These are phyloP conservation scores for Flaveria trinervia DNA, from an alignment of 129 eudicot genomes.

Conservation along the genomic window DNA sequence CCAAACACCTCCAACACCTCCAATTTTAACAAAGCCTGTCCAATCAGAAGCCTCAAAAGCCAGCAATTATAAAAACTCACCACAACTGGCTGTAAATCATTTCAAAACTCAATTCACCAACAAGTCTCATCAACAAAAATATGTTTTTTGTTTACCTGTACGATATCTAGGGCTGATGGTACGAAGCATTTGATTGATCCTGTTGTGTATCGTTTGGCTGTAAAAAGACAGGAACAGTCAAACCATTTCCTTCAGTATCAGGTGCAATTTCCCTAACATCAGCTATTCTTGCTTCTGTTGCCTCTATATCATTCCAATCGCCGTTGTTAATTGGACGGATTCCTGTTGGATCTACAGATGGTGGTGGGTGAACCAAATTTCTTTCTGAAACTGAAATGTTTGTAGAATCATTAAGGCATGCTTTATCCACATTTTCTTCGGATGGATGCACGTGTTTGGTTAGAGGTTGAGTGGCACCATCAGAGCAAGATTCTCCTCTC, in stretches of 20 bases:
- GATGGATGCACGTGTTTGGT: slow-evolving; percentile 90
- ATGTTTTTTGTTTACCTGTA: neutral
- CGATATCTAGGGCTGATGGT: slow-evolving; percentile 46
- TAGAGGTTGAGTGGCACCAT: slow-evolving; percentile 46
- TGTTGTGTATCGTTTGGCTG: slow-evolving; percentile 45
- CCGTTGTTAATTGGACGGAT: slow-evolving; percentile 51
- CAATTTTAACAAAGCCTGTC: too few species aligned
- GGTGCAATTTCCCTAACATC: slow-evolving; percentile 83
- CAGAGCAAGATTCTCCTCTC: slow-evolving; percentile 69
- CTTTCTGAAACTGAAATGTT: slow-evolving; percentile 51
- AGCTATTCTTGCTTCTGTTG: slow-evolving; percentile 80
- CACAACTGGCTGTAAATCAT: slow-evolving; percentile 32
- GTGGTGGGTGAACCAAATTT: slow-evolving; percentile 43
- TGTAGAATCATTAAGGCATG: slow-evolving; percentile 67
- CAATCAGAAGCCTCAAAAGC: slow-evolving; percentile 27
- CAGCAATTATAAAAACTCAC: slow-evolving; percentile 20
- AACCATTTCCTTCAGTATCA: slow-evolving; percentile 57
- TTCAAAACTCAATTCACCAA: slow-evolving; percentile 22
- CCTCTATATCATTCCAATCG: slow-evolving; percentile 92
- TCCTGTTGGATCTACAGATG: slow-evolving; percentile 30
- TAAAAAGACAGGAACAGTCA: slow-evolving; percentile 77
- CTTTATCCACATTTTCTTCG: slow-evolving; percentile 87
- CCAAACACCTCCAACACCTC: neutral
- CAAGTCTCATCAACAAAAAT: slow-evolving; percentile 13
- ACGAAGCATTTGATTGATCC: slow-evolving; percentile 51